Conservation (phyloP, 2,329 filamentous ascomycete species). For the Claviceps sp. region DNA sequence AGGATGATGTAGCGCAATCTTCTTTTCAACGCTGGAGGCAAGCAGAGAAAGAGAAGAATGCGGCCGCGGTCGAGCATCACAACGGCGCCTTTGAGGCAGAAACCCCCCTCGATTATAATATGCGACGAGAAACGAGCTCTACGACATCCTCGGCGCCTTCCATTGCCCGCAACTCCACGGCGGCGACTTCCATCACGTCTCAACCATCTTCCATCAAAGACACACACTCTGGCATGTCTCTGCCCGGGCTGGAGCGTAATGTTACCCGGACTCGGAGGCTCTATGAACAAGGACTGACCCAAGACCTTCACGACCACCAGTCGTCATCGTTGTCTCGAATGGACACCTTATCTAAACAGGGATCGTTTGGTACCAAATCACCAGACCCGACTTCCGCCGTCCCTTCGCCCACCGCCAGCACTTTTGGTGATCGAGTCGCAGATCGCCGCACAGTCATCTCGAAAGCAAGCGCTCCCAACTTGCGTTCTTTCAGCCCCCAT, state of each 20-base stretch:
- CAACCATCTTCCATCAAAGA: conserved; percentile 46
- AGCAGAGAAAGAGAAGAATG: conserved; percentile 42
- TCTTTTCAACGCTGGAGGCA: conserved; percentile 67
- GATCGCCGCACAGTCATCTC: conserved; percentile 32
- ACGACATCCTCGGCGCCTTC: conserved; percentile 60
- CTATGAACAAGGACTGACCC: conserved; percentile 71
- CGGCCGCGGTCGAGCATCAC: conserved; percentile 25
- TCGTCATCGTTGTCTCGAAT: conserved; percentile 63
- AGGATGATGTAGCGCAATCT: conserved; percentile 72
- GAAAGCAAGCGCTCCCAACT: conserved; percentile 55
- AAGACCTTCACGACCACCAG: conserved; percentile 71
- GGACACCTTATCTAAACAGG: conserved; percentile 60
- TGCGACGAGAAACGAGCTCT: conserved; percentile 74
- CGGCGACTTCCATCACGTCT: conserved; percentile 65
- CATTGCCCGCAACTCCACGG: conserved; percentile 64
- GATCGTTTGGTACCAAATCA: conserved; percentile 35
- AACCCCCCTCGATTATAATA: conserved; percentile 50
- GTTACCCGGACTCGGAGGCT: conserved; percentile 60
- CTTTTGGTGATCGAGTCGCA: conserved; percentile 32
- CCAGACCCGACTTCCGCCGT: conserved; percentile 32
- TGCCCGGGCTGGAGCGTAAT: conserved; percentile 44
- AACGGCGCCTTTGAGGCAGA: conserved; percentile 27
- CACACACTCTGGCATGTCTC: conserved; percentile 23
- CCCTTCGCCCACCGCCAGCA: conserved; percentile 30
- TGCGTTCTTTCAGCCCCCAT: conserved; percentile 44